Percentiles rank a stretch among this genome's conserved stretches.
Conservation (phyloP, 352 stramenopile species). For the Plasmopara halstedii region DNA sequence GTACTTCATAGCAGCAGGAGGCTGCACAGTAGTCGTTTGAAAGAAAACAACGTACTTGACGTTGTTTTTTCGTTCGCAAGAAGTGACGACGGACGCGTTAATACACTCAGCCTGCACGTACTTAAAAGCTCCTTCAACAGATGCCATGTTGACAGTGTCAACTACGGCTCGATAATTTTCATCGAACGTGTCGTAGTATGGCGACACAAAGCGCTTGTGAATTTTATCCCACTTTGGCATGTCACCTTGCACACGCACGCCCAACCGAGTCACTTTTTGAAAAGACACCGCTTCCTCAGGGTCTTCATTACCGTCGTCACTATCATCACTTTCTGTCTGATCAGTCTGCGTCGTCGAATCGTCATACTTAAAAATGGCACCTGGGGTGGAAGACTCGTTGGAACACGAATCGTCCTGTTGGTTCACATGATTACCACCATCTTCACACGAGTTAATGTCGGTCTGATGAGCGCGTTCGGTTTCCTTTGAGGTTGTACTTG, state of each 20-base stretch:
- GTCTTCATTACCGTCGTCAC: not conserved
- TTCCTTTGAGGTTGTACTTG: not conserved
- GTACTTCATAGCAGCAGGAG: constrained; percentile 32
- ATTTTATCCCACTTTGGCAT: constrained; percentile 28
- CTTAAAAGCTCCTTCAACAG: constrained; percentile 52
- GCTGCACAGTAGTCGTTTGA: constrained; percentile 42
- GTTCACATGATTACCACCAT: not conserved
- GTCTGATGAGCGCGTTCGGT: not conserved
- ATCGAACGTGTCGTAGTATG: constrained; percentile 36
- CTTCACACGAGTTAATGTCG: not conserved
- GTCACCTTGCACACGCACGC: constrained; percentile 46
- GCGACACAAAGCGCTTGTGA: constrained; percentile 26
- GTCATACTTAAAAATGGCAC: not conserved
- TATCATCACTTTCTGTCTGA: not conserved
- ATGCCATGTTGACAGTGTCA: constrained; percentile 49
- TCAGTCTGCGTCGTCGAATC: not conserved
- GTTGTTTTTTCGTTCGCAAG: constrained; percentile 48
- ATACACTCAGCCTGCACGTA: constrained; percentile 63
- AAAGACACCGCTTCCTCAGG: constrained; percentile 15
- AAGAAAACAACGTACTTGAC: constrained; percentile 60
- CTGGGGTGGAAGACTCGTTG: not conserved
- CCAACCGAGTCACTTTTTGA: constrained; percentile 31
- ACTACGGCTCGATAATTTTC: constrained; percentile 34
- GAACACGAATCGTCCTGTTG: not conserved
- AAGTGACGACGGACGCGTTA: constrained; percentile 27